phyloP scores from a whole-genome alignment of 2,329 filamentous ascomycete genomes.

The Harringtonia aguacate region DNA sequence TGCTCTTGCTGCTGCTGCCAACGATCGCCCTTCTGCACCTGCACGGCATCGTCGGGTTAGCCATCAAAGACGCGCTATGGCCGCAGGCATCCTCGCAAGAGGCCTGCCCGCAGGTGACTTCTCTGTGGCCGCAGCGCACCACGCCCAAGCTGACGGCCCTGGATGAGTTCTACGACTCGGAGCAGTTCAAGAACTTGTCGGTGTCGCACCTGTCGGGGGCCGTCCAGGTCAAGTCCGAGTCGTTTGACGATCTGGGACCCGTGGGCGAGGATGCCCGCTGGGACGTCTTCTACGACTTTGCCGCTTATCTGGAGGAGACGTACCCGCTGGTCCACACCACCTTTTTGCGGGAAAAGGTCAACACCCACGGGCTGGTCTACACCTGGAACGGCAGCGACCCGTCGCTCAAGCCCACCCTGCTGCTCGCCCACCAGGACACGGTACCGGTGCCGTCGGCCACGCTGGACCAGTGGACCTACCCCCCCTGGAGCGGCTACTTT shows the following conservation, averaged over 20 bases:
- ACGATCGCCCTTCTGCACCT: no score
- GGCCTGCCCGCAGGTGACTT: background rate
- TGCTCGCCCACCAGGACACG: conserved; percentile 54
- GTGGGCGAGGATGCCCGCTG: conserved; percentile 46
- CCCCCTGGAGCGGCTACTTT: conserved; percentile 45
- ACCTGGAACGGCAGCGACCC: conserved; percentile 42
- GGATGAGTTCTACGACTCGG: background rate
- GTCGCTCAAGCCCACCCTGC: conserved; percentile 39
- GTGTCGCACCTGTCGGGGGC: background rate
- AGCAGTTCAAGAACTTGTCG: background rate
- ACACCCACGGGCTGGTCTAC: conserved; percentile 46
- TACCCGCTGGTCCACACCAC: conserved; percentile 40
- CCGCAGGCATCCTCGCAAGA: background rate
- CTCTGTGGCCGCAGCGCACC: background rate
- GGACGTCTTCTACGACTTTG: conserved; percentile 44
- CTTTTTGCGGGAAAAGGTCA: conserved; percentile 40
- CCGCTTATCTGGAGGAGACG: conserved; percentile 32
- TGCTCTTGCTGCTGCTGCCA: no score
- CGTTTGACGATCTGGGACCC: conserved; percentile 32
- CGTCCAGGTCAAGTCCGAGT: conserved; percentile 18
- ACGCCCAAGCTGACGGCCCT: background rate
- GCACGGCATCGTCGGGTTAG: no score
- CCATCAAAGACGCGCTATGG: no score
- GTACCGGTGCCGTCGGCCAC: conserved; percentile 44
- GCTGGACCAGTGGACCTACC: conserved; percentile 41